These are phyloP conservation scores for Candida jianshihensis DNA, from an alignment of 805 yeast genomes.

Conservation along the genomic window DNA sequence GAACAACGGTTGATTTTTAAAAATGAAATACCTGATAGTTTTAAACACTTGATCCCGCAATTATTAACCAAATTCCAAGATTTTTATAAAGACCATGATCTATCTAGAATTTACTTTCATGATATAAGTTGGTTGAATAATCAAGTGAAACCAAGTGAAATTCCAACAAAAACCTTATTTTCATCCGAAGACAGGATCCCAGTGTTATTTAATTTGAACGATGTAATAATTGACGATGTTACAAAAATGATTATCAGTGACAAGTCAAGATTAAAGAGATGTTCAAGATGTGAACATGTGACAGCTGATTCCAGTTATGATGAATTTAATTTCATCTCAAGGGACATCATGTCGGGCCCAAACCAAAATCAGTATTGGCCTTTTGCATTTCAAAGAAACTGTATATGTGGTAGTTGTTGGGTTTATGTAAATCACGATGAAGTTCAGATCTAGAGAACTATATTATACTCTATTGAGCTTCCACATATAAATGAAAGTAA, in stretches of 20 bases:
- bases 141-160: slow-evolving; percentile 16
- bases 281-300: slow-evolving; percentile 49
- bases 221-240: slow-evolving; percentile 25
- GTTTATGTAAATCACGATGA: slow-evolving; percentile 30
- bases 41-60: slow-evolving; percentile 22
- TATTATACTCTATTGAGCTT: too few species aligned
- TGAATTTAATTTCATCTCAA: slow-evolving; percentile 20
- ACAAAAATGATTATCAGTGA: slow-evolving; percentile 20
- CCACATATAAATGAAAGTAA: too few species aligned
- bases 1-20: slow-evolving; percentile 21
- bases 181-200: slow-evolving; percentile 26
- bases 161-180: slow-evolving; percentile 31
- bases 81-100: slow-evolving; percentile 20
- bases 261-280: slow-evolving; percentile 30
- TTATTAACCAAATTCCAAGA: slow-evolving; percentile 27
- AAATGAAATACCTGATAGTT: slow-evolving; percentile 21
- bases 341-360: slow-evolving; percentile 21
- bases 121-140: slow-evolving; percentile 61
- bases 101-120: slow-evolving; percentile 48
- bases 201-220: slow-evolving; percentile 24
- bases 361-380: slow-evolving; percentile 38
- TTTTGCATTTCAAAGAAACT: slow-evolving; percentile 61
- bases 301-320: slow-evolving; percentile 27
- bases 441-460: background rate
- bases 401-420: slow-evolving; percentile 80